Conservation (phyloP, 768 basidiomycete genomes). For the Boletus reticuloceps region DNA sequence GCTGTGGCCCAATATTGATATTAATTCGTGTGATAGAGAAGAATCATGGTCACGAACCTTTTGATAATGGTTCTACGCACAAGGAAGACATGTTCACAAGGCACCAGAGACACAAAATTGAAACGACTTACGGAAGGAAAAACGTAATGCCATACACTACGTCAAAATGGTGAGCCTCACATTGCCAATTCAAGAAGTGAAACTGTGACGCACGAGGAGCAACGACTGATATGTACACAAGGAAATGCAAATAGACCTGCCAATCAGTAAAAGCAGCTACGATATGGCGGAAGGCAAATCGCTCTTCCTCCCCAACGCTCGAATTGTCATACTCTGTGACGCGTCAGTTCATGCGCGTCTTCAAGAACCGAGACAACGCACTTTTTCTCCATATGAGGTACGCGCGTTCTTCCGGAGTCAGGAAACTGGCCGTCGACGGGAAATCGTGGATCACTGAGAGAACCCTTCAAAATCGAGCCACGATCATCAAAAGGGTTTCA, state of each 20-base stretch:
- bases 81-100: not conserved
- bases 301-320: conserved; percentile 43
- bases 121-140: conserved; percentile 59
- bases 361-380: not conserved
- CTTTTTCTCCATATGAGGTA: conserved; percentile 19
- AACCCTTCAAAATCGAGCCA: not conserved
- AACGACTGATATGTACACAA: conserved; percentile 46
- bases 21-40: not conserved
- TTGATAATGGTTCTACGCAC: conserved; percentile 55
- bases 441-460: conserved; percentile 56
- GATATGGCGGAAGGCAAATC: conserved; percentile 52
- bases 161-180: conserved; percentile 1
- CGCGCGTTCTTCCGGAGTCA: conserved; percentile 14
- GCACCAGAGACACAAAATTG: not conserved
- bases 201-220: conserved; percentile 48
- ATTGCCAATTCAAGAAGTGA: not conserved
- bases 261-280: conserved; percentile 57
- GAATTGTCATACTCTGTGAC: conserved; percentile 39
- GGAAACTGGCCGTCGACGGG: conserved; percentile 17
- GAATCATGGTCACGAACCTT: conserved; percentile 27
- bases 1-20: conserved; percentile 26
- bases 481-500: not conserved
- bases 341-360: conserved; percentile 51
- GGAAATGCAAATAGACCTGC: conserved; percentile 42
- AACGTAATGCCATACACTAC: conserved; percentile 68